A percentile compares a stretch with the other conserved stretches of the same genome.
Evolutionary conservation across 441 rosid species (phyloP).

Genomic region (Hypseocharis bilobata): DNA sequence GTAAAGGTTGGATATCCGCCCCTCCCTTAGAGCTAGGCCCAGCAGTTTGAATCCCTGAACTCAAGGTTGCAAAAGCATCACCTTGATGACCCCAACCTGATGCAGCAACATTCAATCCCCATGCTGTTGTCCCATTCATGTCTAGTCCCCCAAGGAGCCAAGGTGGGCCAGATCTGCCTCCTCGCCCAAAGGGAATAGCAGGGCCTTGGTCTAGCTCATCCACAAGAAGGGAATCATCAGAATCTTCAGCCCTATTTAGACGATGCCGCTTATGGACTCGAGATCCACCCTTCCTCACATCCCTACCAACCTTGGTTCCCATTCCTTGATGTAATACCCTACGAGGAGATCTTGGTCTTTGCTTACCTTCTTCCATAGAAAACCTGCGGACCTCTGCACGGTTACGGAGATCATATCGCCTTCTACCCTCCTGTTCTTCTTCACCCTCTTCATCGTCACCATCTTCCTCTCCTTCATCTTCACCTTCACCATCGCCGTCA

Average conservation of each 20-base stretch:
- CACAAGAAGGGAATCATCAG: slow-evolving; percentile 99
- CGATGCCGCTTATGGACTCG: slow-evolving; percentile 91
- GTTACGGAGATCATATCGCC: slow-evolving; percentile 91
- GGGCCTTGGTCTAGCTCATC: slow-evolving; percentile 99
- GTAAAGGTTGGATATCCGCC: slow-evolving; percentile 97
- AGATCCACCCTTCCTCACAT: slow-evolving; percentile 84
- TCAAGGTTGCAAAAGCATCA: slow-evolving; percentile 63
- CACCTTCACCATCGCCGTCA: slow-evolving; percentile 27
- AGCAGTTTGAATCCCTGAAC: slow-evolving; percentile 91
- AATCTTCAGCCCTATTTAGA: slow-evolving; percentile 71
- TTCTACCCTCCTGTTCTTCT: slow-evolving; percentile 89
- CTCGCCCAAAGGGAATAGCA: slow-evolving; percentile 84
- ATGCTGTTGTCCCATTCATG: slow-evolving; percentile 64
- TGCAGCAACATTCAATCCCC: slow-evolving; percentile 89
- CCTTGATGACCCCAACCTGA: slow-evolving; percentile 99
- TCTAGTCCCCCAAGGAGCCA: slow-evolving; percentile 98
- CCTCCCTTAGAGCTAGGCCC: slow-evolving; percentile 99
- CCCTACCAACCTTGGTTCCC: slow-evolving; percentile 77
- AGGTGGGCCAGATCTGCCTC: slow-evolving; percentile 89
- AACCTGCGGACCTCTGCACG: slow-evolving; percentile 86
- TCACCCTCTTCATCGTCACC: slow-evolving; percentile 75
- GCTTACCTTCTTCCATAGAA: slow-evolving; percentile 67
- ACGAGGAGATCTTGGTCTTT: slow-evolving; percentile 78
- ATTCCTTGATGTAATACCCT: slow-evolving; percentile 95
- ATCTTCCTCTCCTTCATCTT: slow-evolving; percentile 37